These are phyloP conservation scores for Elaeis oleifera DNA, from an alignment of 202 grass and related monocot genomes.

Conservation along the genomic window DNA sequence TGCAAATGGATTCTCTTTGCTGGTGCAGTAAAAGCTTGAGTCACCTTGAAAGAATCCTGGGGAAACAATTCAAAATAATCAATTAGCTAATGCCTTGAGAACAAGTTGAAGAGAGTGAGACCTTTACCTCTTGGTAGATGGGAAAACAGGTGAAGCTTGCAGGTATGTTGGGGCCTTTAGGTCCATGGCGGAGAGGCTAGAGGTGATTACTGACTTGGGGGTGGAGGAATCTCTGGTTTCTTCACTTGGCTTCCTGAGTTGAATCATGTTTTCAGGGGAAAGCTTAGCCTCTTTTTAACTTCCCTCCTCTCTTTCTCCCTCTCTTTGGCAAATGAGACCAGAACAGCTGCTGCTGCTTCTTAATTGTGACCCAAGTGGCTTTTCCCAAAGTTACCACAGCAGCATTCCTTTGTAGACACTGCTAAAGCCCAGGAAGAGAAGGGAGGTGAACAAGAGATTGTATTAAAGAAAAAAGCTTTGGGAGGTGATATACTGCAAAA, in stretches of 20 bases:
- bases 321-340: background rate
- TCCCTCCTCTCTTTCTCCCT: background rate
- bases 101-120: conserved; percentile 4
- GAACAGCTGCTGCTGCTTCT: background rate
- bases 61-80: background rate
- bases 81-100: background rate
- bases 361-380: background rate
- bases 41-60: conserved; percentile 31
- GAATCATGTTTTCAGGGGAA: background rate
- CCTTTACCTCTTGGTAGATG: conserved; percentile 45
- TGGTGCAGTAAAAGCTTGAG: conserved; percentile 27
- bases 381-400: background rate
- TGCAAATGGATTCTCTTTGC: conserved; percentile 30
- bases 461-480: background rate
- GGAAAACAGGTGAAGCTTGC: conserved; percentile 32
- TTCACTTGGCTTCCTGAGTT: conserved; percentile 1
- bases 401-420: background rate
- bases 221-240: background rate
- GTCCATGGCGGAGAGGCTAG: conserved; percentile 36
- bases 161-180: conserved; percentile 40
- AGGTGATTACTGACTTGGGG: background rate
- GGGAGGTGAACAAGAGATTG: background rate
- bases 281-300: background rate
- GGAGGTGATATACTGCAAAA: too few relatives aligned
- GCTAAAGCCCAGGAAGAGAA: background rate